phyloP scores from a whole-genome alignment of 202 grass and related monocot genomes.

The Musa balbisiana region DNA sequence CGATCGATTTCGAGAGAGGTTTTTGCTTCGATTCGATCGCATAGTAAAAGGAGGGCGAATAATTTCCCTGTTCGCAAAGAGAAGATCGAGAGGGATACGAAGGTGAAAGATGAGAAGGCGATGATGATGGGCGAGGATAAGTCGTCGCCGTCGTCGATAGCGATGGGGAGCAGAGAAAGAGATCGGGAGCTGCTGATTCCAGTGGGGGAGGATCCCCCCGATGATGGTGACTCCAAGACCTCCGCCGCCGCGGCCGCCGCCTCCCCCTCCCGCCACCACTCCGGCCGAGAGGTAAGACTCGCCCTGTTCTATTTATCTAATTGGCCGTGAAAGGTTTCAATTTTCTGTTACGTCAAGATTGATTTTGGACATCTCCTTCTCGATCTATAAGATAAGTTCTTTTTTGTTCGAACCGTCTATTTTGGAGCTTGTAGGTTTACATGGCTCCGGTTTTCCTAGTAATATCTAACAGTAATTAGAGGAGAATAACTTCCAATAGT shows the following conservation, averaged over 20 bases:
- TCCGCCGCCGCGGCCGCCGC: constrained; percentile 25
- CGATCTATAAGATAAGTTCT: background rate
- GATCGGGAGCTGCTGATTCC: constrained; percentile 44
- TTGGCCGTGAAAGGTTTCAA: background rate
- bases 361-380: constrained; percentile 7
- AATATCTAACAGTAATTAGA: too few relatives aligned
- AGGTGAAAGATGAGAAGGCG: background rate
- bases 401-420: too few relatives aligned
- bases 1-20: too few relatives aligned
- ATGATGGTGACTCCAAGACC: constrained; percentile 9
- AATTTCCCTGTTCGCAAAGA: too few relatives aligned
- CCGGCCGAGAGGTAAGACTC: constrained; percentile 40
- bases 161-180: constrained; percentile 37
- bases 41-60: too few relatives aligned
- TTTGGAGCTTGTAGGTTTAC: too few relatives aligned
- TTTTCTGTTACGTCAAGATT: constrained; percentile 6
- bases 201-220: constrained; percentile 21
- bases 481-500: too few relatives aligned
- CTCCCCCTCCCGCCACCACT: constrained; percentile 10
- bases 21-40: too few relatives aligned
- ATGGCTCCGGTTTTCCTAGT: too few relatives aligned
- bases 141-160: constrained; percentile 30
- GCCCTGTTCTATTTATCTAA: background rate
- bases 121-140: constrained; percentile 36
- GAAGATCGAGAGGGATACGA: too few relatives aligned